Conservation (phyloP, 176 grass and related monocot genomes). For the Luzula sylvatica region DNA sequence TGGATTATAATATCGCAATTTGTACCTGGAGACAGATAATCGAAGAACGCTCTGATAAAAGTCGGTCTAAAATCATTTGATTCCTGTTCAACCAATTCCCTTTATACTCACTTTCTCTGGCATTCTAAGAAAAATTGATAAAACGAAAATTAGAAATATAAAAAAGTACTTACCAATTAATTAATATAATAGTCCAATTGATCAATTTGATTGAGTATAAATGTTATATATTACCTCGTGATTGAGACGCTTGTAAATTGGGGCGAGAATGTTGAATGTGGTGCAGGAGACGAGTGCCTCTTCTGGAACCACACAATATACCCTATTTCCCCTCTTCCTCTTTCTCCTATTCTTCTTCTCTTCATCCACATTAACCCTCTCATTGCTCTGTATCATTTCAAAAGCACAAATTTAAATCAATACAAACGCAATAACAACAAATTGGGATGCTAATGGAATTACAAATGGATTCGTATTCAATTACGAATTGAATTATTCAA, state of each 20-base stretch:
- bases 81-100: constrained; percentile 75
- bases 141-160: constrained; percentile 13
- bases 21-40: constrained; percentile 89
- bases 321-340: constrained; percentile 8
- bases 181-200: no score
- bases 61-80: constrained; percentile 65
- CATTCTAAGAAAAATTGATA: constrained; percentile 34
- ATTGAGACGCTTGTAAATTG: constrained; percentile 42
- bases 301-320: not conserved
- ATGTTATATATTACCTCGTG: constrained; percentile 20
- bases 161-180: not conserved
- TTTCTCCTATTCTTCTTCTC: constrained; percentile 18
- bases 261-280: constrained; percentile 57
- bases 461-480: no score
- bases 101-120: constrained; percentile 70
- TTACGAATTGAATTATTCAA: no score
- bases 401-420: constrained; percentile 10
- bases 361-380: not conserved
- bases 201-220: not conserved
- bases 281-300: constrained; percentile 28
- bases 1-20: not conserved
- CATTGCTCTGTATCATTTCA: constrained; percentile 3
- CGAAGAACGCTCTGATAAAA: constrained; percentile 57
- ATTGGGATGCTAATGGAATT: no score
- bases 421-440: no score